Evolutionary conservation across 148 eudicot species (phyloP), one percentile per base, ranked within the genome.

Genomic region (Salicornia ramosissima): DNA sequence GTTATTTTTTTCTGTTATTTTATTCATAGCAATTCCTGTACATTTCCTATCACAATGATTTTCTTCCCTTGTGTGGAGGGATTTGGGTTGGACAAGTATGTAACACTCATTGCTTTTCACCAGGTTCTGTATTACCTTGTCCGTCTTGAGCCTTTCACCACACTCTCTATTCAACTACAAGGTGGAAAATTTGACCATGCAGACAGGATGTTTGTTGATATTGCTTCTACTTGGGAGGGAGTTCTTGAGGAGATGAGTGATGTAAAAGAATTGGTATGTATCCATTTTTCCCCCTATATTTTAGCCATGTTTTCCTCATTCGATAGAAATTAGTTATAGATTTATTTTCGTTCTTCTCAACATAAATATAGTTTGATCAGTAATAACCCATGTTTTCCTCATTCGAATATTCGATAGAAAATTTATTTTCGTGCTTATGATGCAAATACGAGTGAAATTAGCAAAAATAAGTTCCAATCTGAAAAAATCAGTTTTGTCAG

Each of bases 101-200:
- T 65, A 52, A 72, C 34, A 42, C 49, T 39, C 42, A 30, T n/a
- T 51, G 11, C 62, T 78, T 71, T 43, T 80, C 71, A 42, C 65
- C 81, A 95, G 99, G 99, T 95, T 56, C 64, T 91, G 31, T 91
- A 91, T 83, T 95, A 95, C 80, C 97, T 95, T 72, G 71, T 82
- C 18, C 87, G 97, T 69, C 77, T 95, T 50, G 99, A 95, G 79
- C 99, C 99, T 59, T 95, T 95, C 81, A 95, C 99, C 63, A 87
- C 99, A 68, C 93, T 91, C 56, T 86, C 96, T 61, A 85, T 91
- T 74, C 92, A 95, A 78, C 85, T 95, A 64, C 96, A 91, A 86
- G 97, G 99, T 78, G 99, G 97, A 63, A 89, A 91, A 68, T 95
- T 95, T 80, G 97, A 91, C 79, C 99, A 89, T 83, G 97, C 97